A percentile compares a stretch with the other conserved stretches of the same genome.
These are phyloP conservation scores for Halophytophthora polymorphica DNA, from an alignment of 352 stramenopile species.

Conservation along the genomic window DNA sequence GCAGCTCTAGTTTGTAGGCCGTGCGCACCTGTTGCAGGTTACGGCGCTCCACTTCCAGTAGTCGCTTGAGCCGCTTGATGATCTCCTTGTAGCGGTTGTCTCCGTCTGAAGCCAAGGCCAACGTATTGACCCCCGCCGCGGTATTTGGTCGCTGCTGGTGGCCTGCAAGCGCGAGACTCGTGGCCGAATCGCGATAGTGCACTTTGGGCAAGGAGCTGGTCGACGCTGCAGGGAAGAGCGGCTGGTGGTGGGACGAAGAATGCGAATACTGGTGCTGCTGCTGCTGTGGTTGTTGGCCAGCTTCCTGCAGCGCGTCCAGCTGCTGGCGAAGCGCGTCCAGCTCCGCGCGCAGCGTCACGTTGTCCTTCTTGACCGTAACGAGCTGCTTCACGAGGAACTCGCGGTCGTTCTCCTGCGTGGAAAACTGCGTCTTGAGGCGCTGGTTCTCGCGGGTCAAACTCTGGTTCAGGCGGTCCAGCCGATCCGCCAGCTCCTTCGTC, in stretches of 20 bases:
- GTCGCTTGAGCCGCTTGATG: conserved; percentile 88
- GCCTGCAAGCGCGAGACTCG: conserved; percentile 10
- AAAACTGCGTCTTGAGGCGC: conserved; percentile 88
- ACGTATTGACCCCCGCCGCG: conserved; percentile 4
- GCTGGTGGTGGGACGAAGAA: conserved; percentile 1
- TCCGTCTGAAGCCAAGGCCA: conserved; percentile 24
- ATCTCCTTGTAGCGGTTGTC: conserved; percentile 91
- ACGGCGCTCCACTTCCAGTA: conserved; percentile 83
- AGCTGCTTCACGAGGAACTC: conserved; percentile 92
- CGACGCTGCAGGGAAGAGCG: conserved; percentile 24
- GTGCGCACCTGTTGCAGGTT: conserved; percentile 80
- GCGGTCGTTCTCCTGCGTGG: conserved; percentile 92
- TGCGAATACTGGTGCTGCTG: conserved; percentile 20
- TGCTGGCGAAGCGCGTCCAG: conserved; percentile 52
- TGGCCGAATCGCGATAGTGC: conserved; percentile 18
- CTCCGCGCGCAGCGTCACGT: conserved; percentile 69
- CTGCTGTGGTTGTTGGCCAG: conserved; percentile 16
- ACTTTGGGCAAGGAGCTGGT: conserved; percentile 41
- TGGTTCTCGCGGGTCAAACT: conserved; percentile 87
- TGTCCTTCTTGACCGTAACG: conserved; percentile 91
- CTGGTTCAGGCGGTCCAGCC: conserved; percentile 89
- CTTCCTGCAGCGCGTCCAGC: conserved; percentile 45
- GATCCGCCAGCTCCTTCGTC: conserved; percentile 88
- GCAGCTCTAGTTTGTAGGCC: conserved; percentile 66
- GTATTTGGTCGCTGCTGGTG: conserved; percentile 27